Conservation (phyloP, 2,329 filamentous ascomycete genomes). For the Aspergillus bombycis region DNA sequence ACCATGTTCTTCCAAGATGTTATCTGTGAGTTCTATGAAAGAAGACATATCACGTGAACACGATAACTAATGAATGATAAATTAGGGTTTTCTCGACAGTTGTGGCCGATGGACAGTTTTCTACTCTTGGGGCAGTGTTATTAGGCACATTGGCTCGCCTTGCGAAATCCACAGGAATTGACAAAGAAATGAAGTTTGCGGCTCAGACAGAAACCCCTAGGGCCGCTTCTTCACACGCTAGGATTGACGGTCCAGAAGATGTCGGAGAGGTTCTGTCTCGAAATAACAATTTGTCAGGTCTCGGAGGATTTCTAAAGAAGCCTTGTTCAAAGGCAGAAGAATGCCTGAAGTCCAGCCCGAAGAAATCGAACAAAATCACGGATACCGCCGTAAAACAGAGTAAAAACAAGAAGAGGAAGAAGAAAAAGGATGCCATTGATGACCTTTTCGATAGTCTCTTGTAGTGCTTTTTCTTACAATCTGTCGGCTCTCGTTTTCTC, state of each 20-base stretch:
- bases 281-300: conserved; percentile 7
- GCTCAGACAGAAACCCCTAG: conserved; percentile 3
- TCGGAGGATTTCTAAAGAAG: not conserved
- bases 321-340: not conserved
- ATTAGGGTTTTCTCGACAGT: conserved; percentile 65
- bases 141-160: conserved; percentile 66
- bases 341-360: not conserved
- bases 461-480: conserved; percentile 13
- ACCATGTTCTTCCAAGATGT: conserved; percentile 43
- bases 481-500: not conserved
- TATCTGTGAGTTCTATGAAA: conserved; percentile 40
- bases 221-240: not conserved
- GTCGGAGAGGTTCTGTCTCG: conserved; percentile 31
- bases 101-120: conserved; percentile 72
- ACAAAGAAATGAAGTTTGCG: conserved; percentile 25
- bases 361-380: not conserved
- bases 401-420: conserved; percentile 55
- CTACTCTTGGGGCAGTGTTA: conserved; percentile 70
- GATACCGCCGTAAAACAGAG: conserved; percentile 5
- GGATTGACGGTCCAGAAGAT: conserved; percentile 22
- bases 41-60: not conserved
- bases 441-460: conserved; percentile 68
- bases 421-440: conserved; percentile 66
- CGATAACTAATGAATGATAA: not conserved
- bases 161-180: conserved; percentile 47